Base-by-base conservation (phyloP, 2,329 filamentous ascomycete species). In the Botryotinia convoluta region DNA sequence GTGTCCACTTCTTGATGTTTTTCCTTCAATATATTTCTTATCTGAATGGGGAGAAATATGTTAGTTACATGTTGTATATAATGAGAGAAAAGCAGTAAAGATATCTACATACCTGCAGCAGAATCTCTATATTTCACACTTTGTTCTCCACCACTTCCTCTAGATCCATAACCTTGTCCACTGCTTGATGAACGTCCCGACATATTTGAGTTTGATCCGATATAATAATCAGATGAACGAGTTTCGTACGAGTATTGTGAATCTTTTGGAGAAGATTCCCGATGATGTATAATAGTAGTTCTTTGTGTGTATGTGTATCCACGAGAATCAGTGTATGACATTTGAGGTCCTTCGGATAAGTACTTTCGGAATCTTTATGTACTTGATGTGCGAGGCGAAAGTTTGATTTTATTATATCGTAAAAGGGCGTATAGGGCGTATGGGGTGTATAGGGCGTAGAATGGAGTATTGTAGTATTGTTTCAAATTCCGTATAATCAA, bases 281-380 rank as follows among this genome's bases (percentile, higher is more conserved):
- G 71, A 20, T 67, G 61, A 45, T 72, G 39, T 37, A 45, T 32
- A 14, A 69, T 26, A 9, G 20, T 44, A 60, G 42, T n/a, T 51
- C 44, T 26, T 61, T 68, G 37, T 37, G 71, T 45, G 39, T 37
- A 32, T 67, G 61, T 67, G 45, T 59, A 37, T 72, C 71, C 62
- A 48, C 51, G 63, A 68, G 71, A 60, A 69, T 39, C 71, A 22
- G 63, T 32, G 35, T 59, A 72, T 20, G 71, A 51, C 62, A 69
- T 69, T 60, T 59, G 26, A 16, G 4, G 44, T 72, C 48, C 16
- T 63, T 32, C 35, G n/a, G 51, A 44, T 5, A 37, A 39, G 62
- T 57, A 60, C 64, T 68, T 54, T 68, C 64, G 65, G 65, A 65
- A 44, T 32, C 44, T 68, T 60, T n/a, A 51, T 45, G 14, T 45